Evolutionary conservation across 2,329 filamentous ascomycete genomes (phyloP), one percentile per base, ranked within the genome.

Genomic region (Pseudocercospora fuligena): DNA sequence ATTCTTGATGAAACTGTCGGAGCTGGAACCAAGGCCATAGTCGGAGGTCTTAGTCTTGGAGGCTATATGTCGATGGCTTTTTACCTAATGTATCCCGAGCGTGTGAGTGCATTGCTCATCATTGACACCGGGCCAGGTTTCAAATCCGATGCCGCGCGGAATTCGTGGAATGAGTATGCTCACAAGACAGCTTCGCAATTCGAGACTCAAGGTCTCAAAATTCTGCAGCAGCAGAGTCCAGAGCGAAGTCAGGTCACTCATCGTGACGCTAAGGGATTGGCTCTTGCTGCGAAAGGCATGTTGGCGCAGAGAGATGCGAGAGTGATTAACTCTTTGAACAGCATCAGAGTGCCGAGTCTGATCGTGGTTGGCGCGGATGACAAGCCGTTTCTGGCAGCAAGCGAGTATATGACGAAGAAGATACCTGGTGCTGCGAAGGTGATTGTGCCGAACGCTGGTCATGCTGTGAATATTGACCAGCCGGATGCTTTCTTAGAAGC

Each of bases 1-100:
- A 65, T 75, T 11, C 69, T 75, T 7, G 69, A 72, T 33, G 43
- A 66, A 27, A 69, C 71, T 11, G 69, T 70, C 60, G 70, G 69
- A 19, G 12, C 46, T 5, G 64, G 65, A 5, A 67, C 60, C 14
- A 61, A 56, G 23, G 72, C 72, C 2, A 71, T 75, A 9, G 66
- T 75, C 9, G 73, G 74, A 19, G 72, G 74, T 16, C 61, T 75
- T 25, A 72, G 70, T 56, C 68, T 75, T 7, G 74, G 74, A 16
- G 73, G 74, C 11, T 75, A 75, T 56, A 74, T 75, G 73, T 73
- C 70, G 25, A 60, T 74, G 58, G 72, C 73, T 5, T 75, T 74
- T 62, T 72, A 73, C 33, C 66, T 68, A 11, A 66, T 68, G 33
- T 68, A 74, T 63, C 67, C 73, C 1, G 40, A 70, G 19, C 64